Evolutionary conservation across 2,329 filamentous ascomycete genomes (phyloP).

Genomic region (Neonectria coccinea): DNA sequence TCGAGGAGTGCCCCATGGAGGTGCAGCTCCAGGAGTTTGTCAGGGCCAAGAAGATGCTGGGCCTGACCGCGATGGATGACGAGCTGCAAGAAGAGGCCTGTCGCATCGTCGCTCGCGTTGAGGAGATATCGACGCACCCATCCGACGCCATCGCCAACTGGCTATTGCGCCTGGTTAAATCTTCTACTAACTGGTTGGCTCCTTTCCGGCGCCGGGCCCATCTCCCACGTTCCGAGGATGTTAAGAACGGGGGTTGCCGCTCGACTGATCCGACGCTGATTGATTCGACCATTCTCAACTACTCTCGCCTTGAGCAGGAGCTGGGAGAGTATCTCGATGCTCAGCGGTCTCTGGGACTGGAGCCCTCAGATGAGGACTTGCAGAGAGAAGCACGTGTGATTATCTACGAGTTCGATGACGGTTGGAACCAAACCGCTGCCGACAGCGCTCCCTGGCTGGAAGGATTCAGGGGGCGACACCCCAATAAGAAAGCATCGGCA

Average conservation of each 20-base stretch:
- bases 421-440: slow-evolving; percentile 73
- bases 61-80: slow-evolving; percentile 69
- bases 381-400: slow-evolving; percentile 70
- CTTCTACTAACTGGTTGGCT: slow-evolving; percentile 66
- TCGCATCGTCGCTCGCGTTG: slow-evolving; percentile 67
- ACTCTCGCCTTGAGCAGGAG: slow-evolving; percentile 66
- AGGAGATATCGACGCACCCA: slow-evolving; percentile 62
- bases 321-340: slow-evolving; percentile 63
- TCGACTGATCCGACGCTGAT: slow-evolving; percentile 67
- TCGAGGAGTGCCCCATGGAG: slow-evolving; percentile 68
- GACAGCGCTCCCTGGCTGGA: slow-evolving; percentile 67
- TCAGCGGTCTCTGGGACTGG: slow-evolving; percentile 58
- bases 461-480: slow-evolving; percentile 63
- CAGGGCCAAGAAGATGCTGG: slow-evolving; percentile 62
- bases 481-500: slow-evolving; percentile 29
- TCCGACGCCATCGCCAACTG: slow-evolving; percentile 66
- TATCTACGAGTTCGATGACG: slow-evolving; percentile 71
- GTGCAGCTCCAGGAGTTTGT: slow-evolving; percentile 66
- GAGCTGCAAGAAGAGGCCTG: slow-evolving; percentile 72
- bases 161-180: slow-evolving; percentile 64
- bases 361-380: slow-evolving; percentile 65
- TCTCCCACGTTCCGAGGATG: slow-evolving; percentile 68
- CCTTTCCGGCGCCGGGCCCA: slow-evolving; percentile 67
- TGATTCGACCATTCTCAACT: slow-evolving; percentile 71
- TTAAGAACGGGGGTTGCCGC: slow-evolving; percentile 60